A percentile compares a stretch with the other conserved stretches of the same genome.
These are phyloP conservation scores for Testicularia cyperi DNA, from an alignment of 1,284 basidiomycete genomes.

Conservation along the genomic window DNA sequence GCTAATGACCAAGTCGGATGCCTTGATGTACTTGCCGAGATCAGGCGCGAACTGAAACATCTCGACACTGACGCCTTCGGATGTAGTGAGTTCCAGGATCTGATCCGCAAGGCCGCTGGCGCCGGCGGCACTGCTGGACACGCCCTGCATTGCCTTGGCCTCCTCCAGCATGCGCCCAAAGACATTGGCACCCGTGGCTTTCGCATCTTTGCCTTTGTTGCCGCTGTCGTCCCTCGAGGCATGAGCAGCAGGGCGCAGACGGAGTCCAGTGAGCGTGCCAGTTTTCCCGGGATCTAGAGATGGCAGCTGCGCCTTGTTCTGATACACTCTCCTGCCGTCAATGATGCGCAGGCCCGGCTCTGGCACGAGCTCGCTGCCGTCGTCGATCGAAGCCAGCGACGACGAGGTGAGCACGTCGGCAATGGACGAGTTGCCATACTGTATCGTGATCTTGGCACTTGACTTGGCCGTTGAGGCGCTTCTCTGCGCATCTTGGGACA, in stretches of 20 bases:
- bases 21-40: constrained; percentile 62
- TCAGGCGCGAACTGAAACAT: constrained; percentile 37
- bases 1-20: constrained; percentile 78
- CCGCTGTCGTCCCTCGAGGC: neutral
- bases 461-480: neutral
- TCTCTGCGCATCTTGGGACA: constrained; percentile 1
- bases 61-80: constrained; percentile 22
- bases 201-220: neutral
- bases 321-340: constrained; percentile 32
- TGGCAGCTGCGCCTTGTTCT: constrained; percentile 8
- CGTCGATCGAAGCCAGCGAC: constrained; percentile 17
- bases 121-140: neutral
- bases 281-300: constrained; percentile 33
- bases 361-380: constrained; percentile 25
- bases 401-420: constrained; percentile 20
- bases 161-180: constrained; percentile 21
- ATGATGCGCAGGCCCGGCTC: constrained; percentile 33
- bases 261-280: constrained; percentile 20
- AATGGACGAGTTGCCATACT: constrained; percentile 37
- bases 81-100: constrained; percentile 14
- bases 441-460: constrained; percentile 4
- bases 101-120: constrained; percentile 2
- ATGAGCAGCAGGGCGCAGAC: constrained; percentile 1
- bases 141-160: constrained; percentile 16
- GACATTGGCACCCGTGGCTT: neutral